A percentile compares a stretch with the other conserved stretches of the same genome.
These are phyloP conservation scores for Wickerhamomyces queroliae DNA, from an alignment of 805 yeast genomes.

Conservation along the genomic window DNA sequence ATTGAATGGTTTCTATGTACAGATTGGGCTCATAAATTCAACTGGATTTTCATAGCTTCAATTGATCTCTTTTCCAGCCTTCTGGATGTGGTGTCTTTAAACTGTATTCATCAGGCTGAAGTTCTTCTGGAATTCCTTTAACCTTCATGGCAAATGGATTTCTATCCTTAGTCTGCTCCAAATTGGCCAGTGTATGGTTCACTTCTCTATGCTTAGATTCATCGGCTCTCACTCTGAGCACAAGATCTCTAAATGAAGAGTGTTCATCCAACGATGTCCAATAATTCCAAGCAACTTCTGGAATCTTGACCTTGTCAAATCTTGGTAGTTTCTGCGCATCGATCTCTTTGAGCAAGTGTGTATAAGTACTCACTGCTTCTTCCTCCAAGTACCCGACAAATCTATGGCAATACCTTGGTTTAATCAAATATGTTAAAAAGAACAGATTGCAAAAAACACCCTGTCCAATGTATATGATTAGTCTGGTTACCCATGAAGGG, in stretches of 20 bases:
- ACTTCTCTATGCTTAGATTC: slow-evolving; percentile 79
- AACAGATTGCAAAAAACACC: slow-evolving; percentile 66
- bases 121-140: slow-evolving; percentile 10
- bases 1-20: too few species aligned
- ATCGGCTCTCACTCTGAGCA: slow-evolving; percentile 63
- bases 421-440: slow-evolving; percentile 50
- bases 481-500: slow-evolving; percentile 53
- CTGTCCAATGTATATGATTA: slow-evolving; percentile 55
- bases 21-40: too few species aligned
- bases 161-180: slow-evolving; percentile 46
- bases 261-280: slow-evolving; percentile 48
- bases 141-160: slow-evolving; percentile 59
- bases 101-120: slow-evolving; percentile 7
- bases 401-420: slow-evolving; percentile 64
- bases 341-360: slow-evolving; percentile 51
- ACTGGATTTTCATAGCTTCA: slow-evolving; percentile 4
- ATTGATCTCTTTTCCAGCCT: background rate
- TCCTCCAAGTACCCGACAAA: slow-evolving; percentile 77
- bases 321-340: slow-evolving; percentile 44
- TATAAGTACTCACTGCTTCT: slow-evolving; percentile 67
- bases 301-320: slow-evolving; percentile 39
- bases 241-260: slow-evolving; percentile 52
- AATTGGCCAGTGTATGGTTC: slow-evolving; percentile 69
- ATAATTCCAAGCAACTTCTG: slow-evolving; percentile 56
- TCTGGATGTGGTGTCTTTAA: background rate